Conservation (phyloP, 768 basidiomycete species). For the Rhodocollybia butyracea region DNA sequence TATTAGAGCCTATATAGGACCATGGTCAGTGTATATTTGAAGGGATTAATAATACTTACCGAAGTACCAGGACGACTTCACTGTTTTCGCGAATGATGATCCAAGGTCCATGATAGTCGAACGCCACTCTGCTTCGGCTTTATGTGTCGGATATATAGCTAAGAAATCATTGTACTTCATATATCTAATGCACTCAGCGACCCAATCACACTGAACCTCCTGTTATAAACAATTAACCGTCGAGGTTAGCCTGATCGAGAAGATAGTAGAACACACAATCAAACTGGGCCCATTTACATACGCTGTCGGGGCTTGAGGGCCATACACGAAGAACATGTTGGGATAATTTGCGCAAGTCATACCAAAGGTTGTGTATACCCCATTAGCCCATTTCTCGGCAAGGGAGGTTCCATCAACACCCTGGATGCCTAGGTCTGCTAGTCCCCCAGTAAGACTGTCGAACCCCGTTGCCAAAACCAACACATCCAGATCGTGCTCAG, state of each 20-base stretch:
- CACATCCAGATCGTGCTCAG: constrained; percentile 18
- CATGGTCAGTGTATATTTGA: too few species aligned
- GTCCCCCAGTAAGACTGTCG: constrained; percentile 20
- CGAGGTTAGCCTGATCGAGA: not conserved
- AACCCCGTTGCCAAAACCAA: constrained; percentile 23
- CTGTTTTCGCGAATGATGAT: not conserved
- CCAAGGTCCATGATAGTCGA: not conserved
- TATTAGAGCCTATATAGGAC: too few species aligned
- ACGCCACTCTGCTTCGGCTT: constrained; percentile 7
- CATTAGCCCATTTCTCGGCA: constrained; percentile 20
- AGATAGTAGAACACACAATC: constrained; percentile 13
- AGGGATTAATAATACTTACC: too few species aligned
- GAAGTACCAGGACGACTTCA: too few species aligned
- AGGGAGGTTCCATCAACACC: constrained; percentile 16
- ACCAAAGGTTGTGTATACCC: constrained; percentile 21
- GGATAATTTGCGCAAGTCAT: constrained; percentile 18
- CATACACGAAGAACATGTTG: constrained; percentile 25
- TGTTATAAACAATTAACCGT: not conserved
- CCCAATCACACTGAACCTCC: constrained; percentile 18
- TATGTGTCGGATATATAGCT: not conserved
- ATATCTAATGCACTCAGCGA: constrained; percentile 11
- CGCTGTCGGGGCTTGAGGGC: constrained; percentile 22
- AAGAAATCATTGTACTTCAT: constrained; percentile 1
- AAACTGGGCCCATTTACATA: constrained; percentile 23
- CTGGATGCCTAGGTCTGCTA: constrained; percentile 19